Evolutionary conservation across 2,329 filamentous ascomycete genomes (phyloP).

Genomic region (Colletotrichum lini): DNA sequence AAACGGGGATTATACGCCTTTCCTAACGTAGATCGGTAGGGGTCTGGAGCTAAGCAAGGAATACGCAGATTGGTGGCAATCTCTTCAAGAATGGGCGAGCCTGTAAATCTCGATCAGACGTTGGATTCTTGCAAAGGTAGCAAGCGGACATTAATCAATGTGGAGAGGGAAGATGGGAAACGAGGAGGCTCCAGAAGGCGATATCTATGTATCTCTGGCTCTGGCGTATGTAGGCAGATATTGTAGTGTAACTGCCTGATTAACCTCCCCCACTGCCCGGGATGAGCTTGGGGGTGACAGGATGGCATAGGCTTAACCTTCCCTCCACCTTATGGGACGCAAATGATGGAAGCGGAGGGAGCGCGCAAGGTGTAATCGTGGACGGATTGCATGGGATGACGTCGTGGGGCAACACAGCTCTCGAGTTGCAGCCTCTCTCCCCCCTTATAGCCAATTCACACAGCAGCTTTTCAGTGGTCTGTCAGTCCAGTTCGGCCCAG

Average conservation of each 20-base stretch:
- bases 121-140: slow-evolving; percentile 11
- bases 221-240: not conserved
- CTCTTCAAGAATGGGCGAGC: slow-evolving; percentile 35
- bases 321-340: slow-evolving; percentile 11
- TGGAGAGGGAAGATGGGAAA: slow-evolving; percentile 15
- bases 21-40: slow-evolving; percentile 40
- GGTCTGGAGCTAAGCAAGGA: slow-evolving; percentile 40
- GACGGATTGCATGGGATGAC: slow-evolving; percentile 35
- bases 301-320: slow-evolving; percentile 2
- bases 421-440: slow-evolving; percentile 4
- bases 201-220: not conserved
- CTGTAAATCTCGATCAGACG: slow-evolving; percentile 29
- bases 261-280: slow-evolving; percentile 21
- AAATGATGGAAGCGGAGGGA: slow-evolving; percentile 19
- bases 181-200: not conserved
- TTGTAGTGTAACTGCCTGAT: slow-evolving; percentile 2
- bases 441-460: not conserved
- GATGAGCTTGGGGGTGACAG: slow-evolving; percentile 25
- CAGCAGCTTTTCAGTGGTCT: slow-evolving; percentile 1
- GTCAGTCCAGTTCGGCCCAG: not conserved
- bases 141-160: not conserved
- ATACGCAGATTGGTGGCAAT: slow-evolving; percentile 40
- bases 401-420: slow-evolving; percentile 40
- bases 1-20: slow-evolving; percentile 32
- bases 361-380: slow-evolving; percentile 29